phyloP scores from a whole-genome alignment of 805 yeast genomes.

The Candida sphagnicola region DNA sequence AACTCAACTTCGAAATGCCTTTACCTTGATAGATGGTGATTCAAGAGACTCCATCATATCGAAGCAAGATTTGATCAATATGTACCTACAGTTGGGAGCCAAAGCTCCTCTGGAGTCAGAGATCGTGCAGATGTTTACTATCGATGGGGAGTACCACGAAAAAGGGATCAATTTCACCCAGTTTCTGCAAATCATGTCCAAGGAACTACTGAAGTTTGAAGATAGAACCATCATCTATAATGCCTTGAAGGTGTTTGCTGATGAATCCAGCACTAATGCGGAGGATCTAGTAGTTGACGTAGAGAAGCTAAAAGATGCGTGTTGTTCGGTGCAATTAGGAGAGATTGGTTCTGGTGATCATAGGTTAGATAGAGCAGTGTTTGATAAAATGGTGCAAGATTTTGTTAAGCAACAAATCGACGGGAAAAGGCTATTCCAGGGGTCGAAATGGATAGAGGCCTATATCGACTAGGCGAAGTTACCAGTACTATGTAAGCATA shows the following conservation, averaged over 20 bases:
- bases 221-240: constrained; percentile 47
- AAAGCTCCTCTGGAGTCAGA: constrained; percentile 39
- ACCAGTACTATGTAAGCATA: background rate
- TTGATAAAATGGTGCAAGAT: constrained; percentile 48
- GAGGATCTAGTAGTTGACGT: constrained; percentile 44
- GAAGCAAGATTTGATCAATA: constrained; percentile 48
- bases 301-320: constrained; percentile 45
- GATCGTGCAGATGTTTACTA: constrained; percentile 47
- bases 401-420: constrained; percentile 56
- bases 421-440: constrained; percentile 57
- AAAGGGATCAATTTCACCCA: constrained; percentile 55
- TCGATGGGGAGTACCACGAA: constrained; percentile 16
- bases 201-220: constrained; percentile 48
- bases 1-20: constrained; percentile 65
- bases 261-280: constrained; percentile 10
- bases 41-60: constrained; percentile 64
- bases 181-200: constrained; percentile 61
- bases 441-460: constrained; percentile 58
- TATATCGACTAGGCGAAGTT: constrained; percentile 32
- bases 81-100: constrained; percentile 52
- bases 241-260: constrained; percentile 56
- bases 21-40: constrained; percentile 77
- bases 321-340: constrained; percentile 43
- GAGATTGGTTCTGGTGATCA: constrained; percentile 46
- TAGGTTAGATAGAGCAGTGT: constrained; percentile 38